phyloP scores from a whole-genome alignment of 805 yeast genomes.

The Saccharomycopsis fodiens region DNA sequence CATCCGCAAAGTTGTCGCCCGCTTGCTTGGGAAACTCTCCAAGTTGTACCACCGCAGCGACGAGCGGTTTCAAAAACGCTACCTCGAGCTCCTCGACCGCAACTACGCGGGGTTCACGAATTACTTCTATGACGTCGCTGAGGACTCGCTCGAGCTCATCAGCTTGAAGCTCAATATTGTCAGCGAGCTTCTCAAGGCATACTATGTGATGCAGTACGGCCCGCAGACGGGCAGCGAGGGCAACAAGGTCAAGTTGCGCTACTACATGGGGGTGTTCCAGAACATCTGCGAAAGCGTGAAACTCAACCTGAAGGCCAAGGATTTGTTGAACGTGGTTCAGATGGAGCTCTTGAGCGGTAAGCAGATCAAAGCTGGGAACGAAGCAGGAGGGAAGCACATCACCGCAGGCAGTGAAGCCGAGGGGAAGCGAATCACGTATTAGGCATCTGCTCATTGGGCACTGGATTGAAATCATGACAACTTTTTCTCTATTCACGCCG shows the following conservation, averaged over 20 bases:
- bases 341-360: constrained; percentile 5
- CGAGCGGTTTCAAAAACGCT: neutral
- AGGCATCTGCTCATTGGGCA: no score
- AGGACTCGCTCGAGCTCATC: constrained; percentile 9
- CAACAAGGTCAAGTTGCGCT: constrained; percentile 5
- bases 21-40: constrained; percentile 7
- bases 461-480: no score
- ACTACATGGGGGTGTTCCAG: constrained; percentile 12
- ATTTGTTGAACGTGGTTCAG: constrained; percentile 12
- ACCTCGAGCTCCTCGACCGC: constrained; percentile 3
- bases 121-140: constrained; percentile 8
- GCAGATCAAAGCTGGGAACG: neutral
- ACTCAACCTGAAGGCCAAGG: constrained; percentile 11
- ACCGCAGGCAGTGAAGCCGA: neutral
- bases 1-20: neutral
- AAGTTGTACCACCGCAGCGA: constrained; percentile 7
- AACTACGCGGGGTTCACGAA: constrained; percentile 4
- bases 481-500: no score
- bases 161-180: constrained; percentile 13
- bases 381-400: neutral
- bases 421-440: neutral
- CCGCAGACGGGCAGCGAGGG: neutral
- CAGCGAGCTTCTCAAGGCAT: constrained; percentile 12
- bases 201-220: constrained; percentile 7
- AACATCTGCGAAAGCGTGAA: constrained; percentile 6